phyloP scores from a whole-genome alignment of 75 land plant genomes.

The Sequoiadendron giganteum region DNA sequence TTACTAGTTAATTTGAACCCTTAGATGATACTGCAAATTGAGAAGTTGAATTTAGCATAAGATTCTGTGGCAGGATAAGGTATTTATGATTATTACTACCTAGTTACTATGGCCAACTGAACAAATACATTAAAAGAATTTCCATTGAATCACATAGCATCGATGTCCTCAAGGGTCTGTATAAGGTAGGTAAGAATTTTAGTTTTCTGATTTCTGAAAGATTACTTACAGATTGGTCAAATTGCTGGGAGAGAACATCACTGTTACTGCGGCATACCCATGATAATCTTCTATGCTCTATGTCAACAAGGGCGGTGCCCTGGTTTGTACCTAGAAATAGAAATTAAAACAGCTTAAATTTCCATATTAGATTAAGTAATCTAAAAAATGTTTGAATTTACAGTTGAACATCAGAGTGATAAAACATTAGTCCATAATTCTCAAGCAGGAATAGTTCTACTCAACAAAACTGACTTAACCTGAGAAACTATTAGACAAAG shows the following conservation, averaged over 20 bases:
- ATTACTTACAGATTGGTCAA: conserved; percentile 47
- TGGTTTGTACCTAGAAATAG: conserved; percentile 41
- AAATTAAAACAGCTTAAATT: not conserved
- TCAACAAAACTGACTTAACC: not conserved
- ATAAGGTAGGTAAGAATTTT: not conserved
- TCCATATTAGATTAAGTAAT: not conserved
- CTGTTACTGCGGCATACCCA: conserved; percentile 50
- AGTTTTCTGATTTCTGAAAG: not conserved
- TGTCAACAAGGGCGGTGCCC: conserved; percentile 43
- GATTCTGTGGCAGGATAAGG: not conserved
- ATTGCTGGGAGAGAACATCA: conserved; percentile 55
- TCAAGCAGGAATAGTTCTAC: not conserved
- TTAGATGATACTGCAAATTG: not conserved
- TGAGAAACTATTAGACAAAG: not conserved
- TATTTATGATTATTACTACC: not conserved
- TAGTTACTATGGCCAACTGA: not conserved
- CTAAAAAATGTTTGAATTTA: not conserved
- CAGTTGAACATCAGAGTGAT: not conserved
- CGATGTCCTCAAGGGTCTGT: not conserved
- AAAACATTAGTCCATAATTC: not conserved
- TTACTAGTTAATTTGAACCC: not conserved
- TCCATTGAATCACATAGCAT: not conserved
- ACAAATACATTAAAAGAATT: not conserved
- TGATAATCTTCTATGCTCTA: conserved; percentile 40
- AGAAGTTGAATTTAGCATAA: not conserved